These are phyloP conservation scores for Aspergillus bombycis DNA, from an alignment of 2,329 filamentous ascomycete species.

Conservation along the genomic window DNA sequence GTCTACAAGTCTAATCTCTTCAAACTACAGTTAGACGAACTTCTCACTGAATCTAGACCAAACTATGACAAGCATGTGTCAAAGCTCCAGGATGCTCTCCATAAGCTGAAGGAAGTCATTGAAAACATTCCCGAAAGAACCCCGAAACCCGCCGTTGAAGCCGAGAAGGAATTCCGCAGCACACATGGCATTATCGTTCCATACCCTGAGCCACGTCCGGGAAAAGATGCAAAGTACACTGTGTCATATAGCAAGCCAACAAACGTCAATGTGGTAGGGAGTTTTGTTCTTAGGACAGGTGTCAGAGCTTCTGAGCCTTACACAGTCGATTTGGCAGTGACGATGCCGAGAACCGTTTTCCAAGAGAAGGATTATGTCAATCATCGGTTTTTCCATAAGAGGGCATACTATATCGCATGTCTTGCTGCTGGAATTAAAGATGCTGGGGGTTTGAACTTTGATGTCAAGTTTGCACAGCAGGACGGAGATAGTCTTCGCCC, in stretches of 20 bases:
- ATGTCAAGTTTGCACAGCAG: conserved; percentile 66
- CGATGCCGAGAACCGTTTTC: conserved; percentile 78
- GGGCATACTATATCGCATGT: conserved; percentile 87
- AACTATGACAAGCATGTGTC: conserved; percentile 61
- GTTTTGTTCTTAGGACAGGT: conserved; percentile 78
- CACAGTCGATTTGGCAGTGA: conserved; percentile 79
- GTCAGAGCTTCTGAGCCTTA: conserved; percentile 59
- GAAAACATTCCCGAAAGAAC: conserved; percentile 58
- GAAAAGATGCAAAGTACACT: conserved; percentile 77
- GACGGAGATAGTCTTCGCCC: conserved; percentile 79
- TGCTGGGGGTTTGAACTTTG: conserved; percentile 56
- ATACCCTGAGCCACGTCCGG: conserved; percentile 79
- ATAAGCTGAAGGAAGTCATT: conserved; percentile 59
- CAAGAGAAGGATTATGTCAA: conserved; percentile 95
- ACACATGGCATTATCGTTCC: conserved; percentile 73
- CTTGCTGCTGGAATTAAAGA: conserved; percentile 71
- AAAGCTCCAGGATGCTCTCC: conserved; percentile 57
- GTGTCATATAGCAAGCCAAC: conserved; percentile 75
- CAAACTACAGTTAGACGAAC: conserved; percentile 68
- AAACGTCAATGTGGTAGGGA: conserved; percentile 85
- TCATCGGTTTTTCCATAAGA: conserved; percentile 90
- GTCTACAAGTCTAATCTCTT: conserved; percentile 69
- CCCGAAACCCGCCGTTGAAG: conserved; percentile 62
- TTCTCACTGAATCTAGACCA: conserved; percentile 60
- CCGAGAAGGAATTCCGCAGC: conserved; percentile 68